These are phyloP conservation scores for Camptophora hylomeconis DNA, from an alignment of 2,329 filamentous ascomycete species.

Conservation along the genomic window DNA sequence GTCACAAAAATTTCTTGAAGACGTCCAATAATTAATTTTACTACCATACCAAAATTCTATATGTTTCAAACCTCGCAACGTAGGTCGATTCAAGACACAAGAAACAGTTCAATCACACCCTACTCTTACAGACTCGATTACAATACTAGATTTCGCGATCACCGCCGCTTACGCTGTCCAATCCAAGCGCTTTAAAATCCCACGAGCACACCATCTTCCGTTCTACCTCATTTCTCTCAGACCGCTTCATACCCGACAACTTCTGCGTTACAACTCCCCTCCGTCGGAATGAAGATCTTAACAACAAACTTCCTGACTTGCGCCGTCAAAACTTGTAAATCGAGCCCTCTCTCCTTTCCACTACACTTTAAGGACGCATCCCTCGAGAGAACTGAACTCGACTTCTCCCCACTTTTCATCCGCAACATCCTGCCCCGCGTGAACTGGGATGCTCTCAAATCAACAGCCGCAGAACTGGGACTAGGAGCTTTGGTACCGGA, in stretches of 20 bases:
- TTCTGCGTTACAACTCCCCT: too few species aligned
- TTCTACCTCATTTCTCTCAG: too few species aligned
- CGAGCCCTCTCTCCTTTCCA: constrained; percentile 65
- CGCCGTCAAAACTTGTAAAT: constrained; percentile 89
- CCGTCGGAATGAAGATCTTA: constrained; percentile 70
- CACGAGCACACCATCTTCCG: too few species aligned
- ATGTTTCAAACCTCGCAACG: too few species aligned
- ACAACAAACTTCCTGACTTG: constrained; percentile 95
- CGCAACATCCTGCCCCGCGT: constrained; percentile 74
- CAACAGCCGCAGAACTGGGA: constrained; percentile 62
- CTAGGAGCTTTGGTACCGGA: constrained; percentile 16
- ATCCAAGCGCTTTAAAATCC: too few species aligned
- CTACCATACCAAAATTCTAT: too few species aligned
- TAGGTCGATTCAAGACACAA: too few species aligned
- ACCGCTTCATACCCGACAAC: too few species aligned
- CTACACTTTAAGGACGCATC: constrained; percentile 87
- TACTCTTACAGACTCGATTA: background rate
- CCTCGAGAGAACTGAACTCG: constrained; percentile 70
- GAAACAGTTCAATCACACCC: constrained; percentile 1
- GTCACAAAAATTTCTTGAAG: too few species aligned
- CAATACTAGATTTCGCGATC: too few species aligned
- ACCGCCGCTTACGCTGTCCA: too few species aligned
- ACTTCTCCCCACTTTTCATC: constrained; percentile 68
- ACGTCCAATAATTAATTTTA: too few species aligned
- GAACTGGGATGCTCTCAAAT: constrained; percentile 72